Percentiles rank a stretch among this genome's conserved stretches.
Evolutionary conservation across 2,329 filamentous ascomycete genomes (phyloP).

Genomic region (Aspergillus brunneoviolaceus): DNA sequence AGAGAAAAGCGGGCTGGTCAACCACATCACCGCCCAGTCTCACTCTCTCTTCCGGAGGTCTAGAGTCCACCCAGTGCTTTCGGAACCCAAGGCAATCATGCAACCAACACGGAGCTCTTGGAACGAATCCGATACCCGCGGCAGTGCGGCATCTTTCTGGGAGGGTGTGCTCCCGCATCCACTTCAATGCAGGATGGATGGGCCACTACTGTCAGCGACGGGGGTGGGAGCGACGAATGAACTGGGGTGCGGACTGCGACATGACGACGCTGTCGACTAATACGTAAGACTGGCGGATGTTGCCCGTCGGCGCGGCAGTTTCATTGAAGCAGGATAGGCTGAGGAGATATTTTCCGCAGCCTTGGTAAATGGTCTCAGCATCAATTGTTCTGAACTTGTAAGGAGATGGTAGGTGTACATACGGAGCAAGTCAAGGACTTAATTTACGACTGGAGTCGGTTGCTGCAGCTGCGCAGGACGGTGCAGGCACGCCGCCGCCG

Average conservation of each 20-base stretch:
- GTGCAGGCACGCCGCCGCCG: background rate
- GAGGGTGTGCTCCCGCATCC: background rate
- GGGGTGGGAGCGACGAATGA: background rate
- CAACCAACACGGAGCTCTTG: background rate
- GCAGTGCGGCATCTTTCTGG: background rate
- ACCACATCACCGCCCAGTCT: background rate
- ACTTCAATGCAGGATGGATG: background rate
- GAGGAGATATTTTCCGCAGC: slow-evolving; percentile 4
- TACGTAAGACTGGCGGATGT: background rate
- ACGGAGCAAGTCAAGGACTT: background rate
- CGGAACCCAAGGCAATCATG: slow-evolving; percentile 1
- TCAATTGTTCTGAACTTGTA: background rate
- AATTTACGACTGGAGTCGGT: background rate
- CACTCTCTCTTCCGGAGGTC: background rate
- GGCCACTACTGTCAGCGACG: background rate
- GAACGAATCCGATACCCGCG: background rate
- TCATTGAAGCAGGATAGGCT: background rate
- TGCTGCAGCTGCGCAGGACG: background rate
- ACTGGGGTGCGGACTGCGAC: slow-evolving; percentile 1
- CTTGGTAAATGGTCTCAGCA: background rate
- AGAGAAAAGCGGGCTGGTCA: background rate
- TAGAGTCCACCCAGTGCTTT: slow-evolving; percentile 1
- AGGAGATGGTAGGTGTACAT: background rate
- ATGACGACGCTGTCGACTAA: background rate
- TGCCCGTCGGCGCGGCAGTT: background rate